Base-by-base conservation (phyloP, 2,329 filamentous ascomycete genomes). In the Parascedosporium putredinis region DNA sequence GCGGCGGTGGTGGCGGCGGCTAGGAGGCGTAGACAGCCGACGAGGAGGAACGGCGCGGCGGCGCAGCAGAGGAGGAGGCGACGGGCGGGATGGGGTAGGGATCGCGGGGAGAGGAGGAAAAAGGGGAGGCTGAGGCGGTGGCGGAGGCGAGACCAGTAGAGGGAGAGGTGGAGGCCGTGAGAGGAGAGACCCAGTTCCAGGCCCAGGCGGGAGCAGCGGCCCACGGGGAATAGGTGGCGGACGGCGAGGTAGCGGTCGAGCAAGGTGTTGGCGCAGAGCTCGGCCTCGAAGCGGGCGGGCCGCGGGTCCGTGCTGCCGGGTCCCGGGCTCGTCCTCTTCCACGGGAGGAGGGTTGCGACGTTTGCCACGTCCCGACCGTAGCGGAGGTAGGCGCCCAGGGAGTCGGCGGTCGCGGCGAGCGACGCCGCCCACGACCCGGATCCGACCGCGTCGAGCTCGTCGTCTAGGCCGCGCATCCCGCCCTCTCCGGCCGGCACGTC, bases 101-200 rank as follows among this genome's bases (percentile, higher is more conserved):
- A 50, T 18, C 56, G 56, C 20, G 63, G 59, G 5, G 67, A 63
- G 29, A 73, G 56, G 25, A 72, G 56, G 25, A 72, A 56, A 23
- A 75, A 54, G 2, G 72, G 72, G 23, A 75, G 46, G 51, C 63
- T 65, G 54, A 75, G 57, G 14, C 69, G 64, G 55, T 73, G 71
- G 23, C 64, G 64, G 23, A 71, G 64, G 1, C 69, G 66, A 2
- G 71, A 71, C 69, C 69, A 72, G 60, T 73, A 72, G 2, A 72
- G 57, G 8, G 70, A 72, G 42, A 74, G 51, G 51, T 72, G 66
- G n/a, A 73, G 54, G 50, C 63, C 67, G 53, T 63, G 62, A 2
- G 61, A 59, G 47, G 65, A 67, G 31, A 73, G 55, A 14, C 67
- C 68, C 10, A 74, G 53, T 51, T 75, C 72, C 29, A 75, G 58